These are phyloP conservation scores for Wickerhamiella azyma DNA, from an alignment of 805 yeast species.

Conservation along the genomic window DNA sequence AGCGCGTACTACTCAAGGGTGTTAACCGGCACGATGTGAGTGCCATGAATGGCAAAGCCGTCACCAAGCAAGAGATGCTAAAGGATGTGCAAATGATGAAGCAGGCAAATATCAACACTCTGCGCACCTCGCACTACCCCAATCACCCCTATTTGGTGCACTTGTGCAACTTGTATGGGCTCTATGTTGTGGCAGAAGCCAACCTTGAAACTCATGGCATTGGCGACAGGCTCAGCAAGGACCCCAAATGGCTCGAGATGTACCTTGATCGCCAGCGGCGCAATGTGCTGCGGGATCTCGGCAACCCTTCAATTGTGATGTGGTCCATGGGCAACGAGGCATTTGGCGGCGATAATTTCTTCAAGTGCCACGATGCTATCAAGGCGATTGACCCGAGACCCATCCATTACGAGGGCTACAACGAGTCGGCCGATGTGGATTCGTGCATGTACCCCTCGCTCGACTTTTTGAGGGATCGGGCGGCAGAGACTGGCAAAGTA, in stretches of 20 bases:
- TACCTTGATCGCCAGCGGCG: slow-evolving; percentile 27
- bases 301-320: slow-evolving; percentile 27
- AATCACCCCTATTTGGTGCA: slow-evolving; percentile 25
- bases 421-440: slow-evolving; percentile 22
- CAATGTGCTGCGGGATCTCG: slow-evolving; percentile 25
- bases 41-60: slow-evolving; percentile 26
- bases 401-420: slow-evolving; percentile 28
- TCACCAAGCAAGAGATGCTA: slow-evolving; percentile 25
- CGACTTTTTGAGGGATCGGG: slow-evolving; percentile 18
- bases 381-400: slow-evolving; percentile 22
- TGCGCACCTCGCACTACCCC: slow-evolving; percentile 29
- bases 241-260: slow-evolving; percentile 25
- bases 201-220: slow-evolving; percentile 31
- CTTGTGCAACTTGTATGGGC: slow-evolving; percentile 25
- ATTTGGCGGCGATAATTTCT: slow-evolving; percentile 26
- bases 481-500: slow-evolving; percentile 11
- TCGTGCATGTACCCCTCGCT: slow-evolving; percentile 26
- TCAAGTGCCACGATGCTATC: slow-evolving; percentile 22
- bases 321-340: slow-evolving; percentile 32
- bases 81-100: slow-evolving; percentile 27
- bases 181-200: slow-evolving; percentile 29
- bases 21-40: slow-evolving; percentile 30
- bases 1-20: slow-evolving; percentile 24
- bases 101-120: slow-evolving; percentile 26
- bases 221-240: slow-evolving; percentile 18